These are phyloP conservation scores for Candida jianshihensis DNA, from an alignment of 805 yeast genomes.

Conservation along the genomic window DNA sequence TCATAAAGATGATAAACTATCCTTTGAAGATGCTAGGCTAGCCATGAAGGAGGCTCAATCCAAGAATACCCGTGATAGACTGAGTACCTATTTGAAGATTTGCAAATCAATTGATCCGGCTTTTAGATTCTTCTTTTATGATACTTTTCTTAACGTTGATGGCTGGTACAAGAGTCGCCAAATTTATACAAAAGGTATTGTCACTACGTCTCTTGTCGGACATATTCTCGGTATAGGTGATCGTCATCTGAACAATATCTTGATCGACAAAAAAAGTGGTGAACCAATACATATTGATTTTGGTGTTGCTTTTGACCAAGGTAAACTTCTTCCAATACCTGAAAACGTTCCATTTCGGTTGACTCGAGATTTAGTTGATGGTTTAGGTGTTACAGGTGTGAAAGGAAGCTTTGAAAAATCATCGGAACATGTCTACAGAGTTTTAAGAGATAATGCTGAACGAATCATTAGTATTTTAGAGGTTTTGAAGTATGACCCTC, in stretches of 20 bases:
- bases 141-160: constrained; percentile 57
- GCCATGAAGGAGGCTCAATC: constrained; percentile 55
- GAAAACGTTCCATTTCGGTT: constrained; percentile 91
- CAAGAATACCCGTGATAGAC: constrained; percentile 35
- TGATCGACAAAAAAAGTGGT: constrained; percentile 75
- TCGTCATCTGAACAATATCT: constrained; percentile 84
- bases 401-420: constrained; percentile 69
- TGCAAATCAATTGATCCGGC: constrained; percentile 53
- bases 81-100: constrained; percentile 41
- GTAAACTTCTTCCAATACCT: constrained; percentile 74
- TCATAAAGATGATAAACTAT: constrained; percentile 48
- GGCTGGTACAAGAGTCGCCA: constrained; percentile 66
- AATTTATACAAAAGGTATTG: constrained; percentile 69
- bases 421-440: constrained; percentile 67
- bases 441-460: constrained; percentile 56
- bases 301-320: constrained; percentile 96
- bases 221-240: constrained; percentile 90
- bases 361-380: constrained; percentile 87
- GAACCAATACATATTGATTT: constrained; percentile 94
- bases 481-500: constrained; percentile 85
- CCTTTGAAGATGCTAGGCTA: constrained; percentile 51
- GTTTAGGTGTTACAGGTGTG: constrained; percentile 82
- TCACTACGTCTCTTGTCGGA: constrained; percentile 82
- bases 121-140: constrained; percentile 63
- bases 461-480: constrained; percentile 77